Percentiles rank a stretch among this genome's conserved stretches.
These are phyloP conservation scores for Diutina rugosa DNA, from an alignment of 1,139 yeast genomes.

Conservation along the genomic window DNA sequence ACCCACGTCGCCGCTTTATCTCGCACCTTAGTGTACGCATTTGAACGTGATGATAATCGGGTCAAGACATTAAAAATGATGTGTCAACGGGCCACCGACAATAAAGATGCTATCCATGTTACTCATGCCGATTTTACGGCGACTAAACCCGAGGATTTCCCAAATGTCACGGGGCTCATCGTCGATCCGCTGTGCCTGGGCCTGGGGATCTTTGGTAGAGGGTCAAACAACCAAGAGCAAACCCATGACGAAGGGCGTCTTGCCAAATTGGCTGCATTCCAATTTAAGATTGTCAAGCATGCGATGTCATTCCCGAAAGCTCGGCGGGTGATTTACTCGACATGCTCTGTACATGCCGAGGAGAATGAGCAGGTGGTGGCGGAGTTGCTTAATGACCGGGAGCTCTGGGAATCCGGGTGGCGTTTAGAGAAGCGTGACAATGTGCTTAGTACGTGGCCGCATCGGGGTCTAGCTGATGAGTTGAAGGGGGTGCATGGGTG, in stretches of 20 bases:
- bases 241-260: slow-evolving; percentile 43
- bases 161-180: slow-evolving; percentile 62
- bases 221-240: slow-evolving; percentile 24
- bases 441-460: slow-evolving; percentile 76
- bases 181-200: slow-evolving; percentile 98
- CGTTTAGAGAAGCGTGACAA: slow-evolving; percentile 41
- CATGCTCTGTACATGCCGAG: slow-evolving; percentile 87
- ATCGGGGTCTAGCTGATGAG: slow-evolving; percentile 68
- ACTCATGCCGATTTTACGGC: slow-evolving; percentile 77
- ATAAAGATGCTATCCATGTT: slow-evolving; percentile 41
- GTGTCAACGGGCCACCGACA: slow-evolving; percentile 60
- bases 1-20: slow-evolving; percentile 73
- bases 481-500: slow-evolving; percentile 36
- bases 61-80: slow-evolving; percentile 62
- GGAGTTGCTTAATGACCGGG: slow-evolving; percentile 53
- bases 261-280: slow-evolving; percentile 69
- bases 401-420: slow-evolving; percentile 62
- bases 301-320: slow-evolving; percentile 77
- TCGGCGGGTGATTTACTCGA: slow-evolving; percentile 74
- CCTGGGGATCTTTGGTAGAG: slow-evolving; percentile 90
- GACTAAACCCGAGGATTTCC: slow-evolving; percentile 46
- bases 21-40: slow-evolving; percentile 49
- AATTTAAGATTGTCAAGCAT: slow-evolving; percentile 74
- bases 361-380: slow-evolving; percentile 90
- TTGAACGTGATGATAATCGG: slow-evolving; percentile 71